Conservation (phyloP, 2,329 filamentous ascomycete species). For the Paraconiothyrium brasiliense region DNA sequence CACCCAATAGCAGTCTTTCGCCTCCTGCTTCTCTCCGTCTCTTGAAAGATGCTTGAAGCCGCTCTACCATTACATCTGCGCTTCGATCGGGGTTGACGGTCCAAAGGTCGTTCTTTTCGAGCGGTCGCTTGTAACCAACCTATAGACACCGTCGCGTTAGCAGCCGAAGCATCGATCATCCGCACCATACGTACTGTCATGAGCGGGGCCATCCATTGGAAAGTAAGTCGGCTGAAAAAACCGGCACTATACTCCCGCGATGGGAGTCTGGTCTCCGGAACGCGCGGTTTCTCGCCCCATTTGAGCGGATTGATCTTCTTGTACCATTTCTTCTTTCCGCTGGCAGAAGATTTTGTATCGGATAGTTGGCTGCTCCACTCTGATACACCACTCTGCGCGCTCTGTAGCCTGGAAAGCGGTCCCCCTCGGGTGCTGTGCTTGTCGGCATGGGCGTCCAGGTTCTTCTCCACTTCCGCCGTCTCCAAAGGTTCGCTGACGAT, state of each 20-base stretch:
- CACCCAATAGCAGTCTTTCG: constrained; percentile 78
- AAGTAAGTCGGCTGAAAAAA: constrained; percentile 79
- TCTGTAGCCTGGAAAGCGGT: constrained; percentile 39
- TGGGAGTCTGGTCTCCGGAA: constrained; percentile 62
- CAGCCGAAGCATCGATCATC: constrained; percentile 4
- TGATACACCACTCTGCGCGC: constrained; percentile 38
- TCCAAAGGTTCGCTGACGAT: constrained; percentile 52
- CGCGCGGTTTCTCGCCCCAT: constrained; percentile 61
- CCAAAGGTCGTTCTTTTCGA: constrained; percentile 90
- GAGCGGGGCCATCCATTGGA: constrained; percentile 88
- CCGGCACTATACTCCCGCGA: constrained; percentile 77
- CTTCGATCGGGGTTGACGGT: constrained; percentile 82
- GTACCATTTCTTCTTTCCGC: constrained; percentile 65
- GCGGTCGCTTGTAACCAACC: constrained; percentile 83
- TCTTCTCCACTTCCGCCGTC: constrained; percentile 46
- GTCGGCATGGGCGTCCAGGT: constrained; percentile 35
- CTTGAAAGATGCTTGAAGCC: constrained; percentile 74
- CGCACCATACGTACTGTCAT: constrained; percentile 64
- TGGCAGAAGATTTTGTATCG: constrained; percentile 36
- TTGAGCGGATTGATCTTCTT: constrained; percentile 62
- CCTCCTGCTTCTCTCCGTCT: constrained; percentile 72
- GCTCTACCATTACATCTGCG: constrained; percentile 73
- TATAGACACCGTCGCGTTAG: constrained; percentile 44
- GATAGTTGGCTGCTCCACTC: constrained; percentile 43
- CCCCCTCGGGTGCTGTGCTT: constrained; percentile 29